Evolutionary conservation across 1,139 yeast genomes (phyloP), one percentile per base, ranked within the genome.

Genomic region (Pichia inconspicua): DNA sequence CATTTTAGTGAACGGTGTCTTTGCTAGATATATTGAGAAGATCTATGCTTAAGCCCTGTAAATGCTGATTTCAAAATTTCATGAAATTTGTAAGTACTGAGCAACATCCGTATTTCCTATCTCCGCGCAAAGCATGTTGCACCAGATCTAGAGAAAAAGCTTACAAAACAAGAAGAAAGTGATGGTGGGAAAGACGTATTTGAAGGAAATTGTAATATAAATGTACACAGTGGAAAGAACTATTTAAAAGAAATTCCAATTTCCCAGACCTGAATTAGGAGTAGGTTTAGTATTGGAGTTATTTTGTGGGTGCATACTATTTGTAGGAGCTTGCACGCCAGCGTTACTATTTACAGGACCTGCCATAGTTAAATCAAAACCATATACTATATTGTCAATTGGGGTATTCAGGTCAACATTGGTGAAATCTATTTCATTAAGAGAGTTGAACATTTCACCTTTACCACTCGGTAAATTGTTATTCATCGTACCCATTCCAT

Each of bases 401-500:
- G 58, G 59, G 5, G 63, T 51, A 40, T 54, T 56, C 30, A 64
- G 45, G 52, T 64, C 67, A 35, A 71, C 66, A 52, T 71, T 72
- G 32, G 74, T 72, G 56, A 84, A 80, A 39, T 77, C 77, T 53
- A 86, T 74, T 55, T 83, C 82, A 2, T 96, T 87, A 44, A 89
- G 78, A 11, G 97, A 61, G 42, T 63, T 96, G 61, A 88, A 89
- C 60, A 55, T 52, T 19, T 53, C 53, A 42, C 45, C 43, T 5
- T 44, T 44, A 8, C 50, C 55, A n/a, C 49, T 61, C 82, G 46
- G 45, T 25, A 49, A 47, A 8, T 42, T 43, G 42, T 25, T 44
- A n/a, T 40, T 40, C 12, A 37, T 25, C 6, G 14, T 39, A 14
- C 5, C 6, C 42, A 35, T 25, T 28, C 35, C 5, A 25, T 27